phyloP scores from a whole-genome alignment of 768 basidiomycete species.

The Hypsizygus marmoreus region DNA sequence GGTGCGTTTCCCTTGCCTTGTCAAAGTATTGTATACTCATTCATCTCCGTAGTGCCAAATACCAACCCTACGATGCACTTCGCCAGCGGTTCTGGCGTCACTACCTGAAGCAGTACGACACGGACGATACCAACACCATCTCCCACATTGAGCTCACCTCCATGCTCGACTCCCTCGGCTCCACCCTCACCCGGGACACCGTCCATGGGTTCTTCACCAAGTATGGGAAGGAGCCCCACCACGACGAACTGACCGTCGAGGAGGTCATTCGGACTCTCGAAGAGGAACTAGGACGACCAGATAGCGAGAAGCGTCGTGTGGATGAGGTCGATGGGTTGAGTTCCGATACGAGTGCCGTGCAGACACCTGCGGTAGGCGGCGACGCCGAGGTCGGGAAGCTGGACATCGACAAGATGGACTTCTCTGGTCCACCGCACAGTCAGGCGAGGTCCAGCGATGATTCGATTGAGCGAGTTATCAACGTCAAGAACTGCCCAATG shows the following conservation, averaged over 20 bases:
- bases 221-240: slow-evolving; percentile 59
- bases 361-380: slow-evolving; percentile 49
- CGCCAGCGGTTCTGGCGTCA: slow-evolving; percentile 90
- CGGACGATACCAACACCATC: slow-evolving; percentile 73
- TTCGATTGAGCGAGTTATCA: slow-evolving; percentile 83
- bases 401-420: slow-evolving; percentile 58
- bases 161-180: slow-evolving; percentile 96
- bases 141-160: slow-evolving; percentile 88
- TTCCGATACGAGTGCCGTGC: slow-evolving; percentile 49
- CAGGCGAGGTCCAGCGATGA: slow-evolving; percentile 25
- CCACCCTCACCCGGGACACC: slow-evolving; percentile 81
- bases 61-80: slow-evolving; percentile 91
- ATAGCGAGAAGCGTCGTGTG: slow-evolving; percentile 69
- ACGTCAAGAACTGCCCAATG: slow-evolving; percentile 91
- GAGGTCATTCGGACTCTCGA: slow-evolving; percentile 88
- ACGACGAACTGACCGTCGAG: slow-evolving; percentile 75
- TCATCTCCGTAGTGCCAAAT: slow-evolving; percentile 67
- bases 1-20: slow-evolving; percentile 38
- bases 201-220: slow-evolving; percentile 81
- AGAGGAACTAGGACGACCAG: slow-evolving; percentile 73
- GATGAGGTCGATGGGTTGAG: slow-evolving; percentile 47
- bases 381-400: slow-evolving; percentile 33
- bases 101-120: slow-evolving; percentile 88
- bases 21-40: neutral
- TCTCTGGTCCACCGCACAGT: slow-evolving; percentile 53